Base-by-base conservation (phyloP, 257 asterid genomes). In the Thymus quinquecostatus region DNA sequence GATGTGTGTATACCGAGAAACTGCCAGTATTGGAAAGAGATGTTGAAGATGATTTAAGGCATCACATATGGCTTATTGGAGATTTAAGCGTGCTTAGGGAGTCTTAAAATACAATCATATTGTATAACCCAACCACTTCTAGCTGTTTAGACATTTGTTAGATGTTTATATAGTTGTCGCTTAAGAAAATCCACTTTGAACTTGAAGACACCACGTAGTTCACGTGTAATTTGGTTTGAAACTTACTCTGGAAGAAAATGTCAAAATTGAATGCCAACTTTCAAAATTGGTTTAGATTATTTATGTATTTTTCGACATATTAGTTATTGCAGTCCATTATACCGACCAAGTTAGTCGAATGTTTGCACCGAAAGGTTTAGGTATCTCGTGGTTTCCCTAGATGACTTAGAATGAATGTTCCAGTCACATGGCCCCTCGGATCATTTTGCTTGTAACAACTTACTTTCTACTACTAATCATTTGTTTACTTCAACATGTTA, bases 241-340 rank as follows among this genome's bases (percentile, higher is more conserved):
- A 21, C 55, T 13, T 61, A 29, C 0, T 38, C 6, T 38, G 41
- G 41, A 33, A 7, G 43, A 47, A 45, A 60, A 12, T 61, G 60
- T 60, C 38, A 30, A 69, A 59, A 40, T 50, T 64, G 64, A 71
- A 41, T 69, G 36, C 67, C 3, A 54, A 8, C 14, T 59, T 64
- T 50, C 53, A 54, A 41, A 53, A 40, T 44, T 33, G 3, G 11
- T 41, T 56, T 50, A 28, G 33, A 56, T 55, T 41, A 12, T 36
- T 40, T 55, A 2, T 28, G 38, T 14, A 48, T 44, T 30, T 69
- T 47, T 21, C 3, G 32, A 44, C 44, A 8, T 30, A 32, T 69
- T 21, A 32, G 32, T 57, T 69, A 43, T 29, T 58, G 34, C 58
- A n/a, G 47, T 32, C 67, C n/a, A 44, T 41, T 69, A 38, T 43